Conservation (phyloP, 2,329 filamentous ascomycete species). For the Trichoderma breve region DNA sequence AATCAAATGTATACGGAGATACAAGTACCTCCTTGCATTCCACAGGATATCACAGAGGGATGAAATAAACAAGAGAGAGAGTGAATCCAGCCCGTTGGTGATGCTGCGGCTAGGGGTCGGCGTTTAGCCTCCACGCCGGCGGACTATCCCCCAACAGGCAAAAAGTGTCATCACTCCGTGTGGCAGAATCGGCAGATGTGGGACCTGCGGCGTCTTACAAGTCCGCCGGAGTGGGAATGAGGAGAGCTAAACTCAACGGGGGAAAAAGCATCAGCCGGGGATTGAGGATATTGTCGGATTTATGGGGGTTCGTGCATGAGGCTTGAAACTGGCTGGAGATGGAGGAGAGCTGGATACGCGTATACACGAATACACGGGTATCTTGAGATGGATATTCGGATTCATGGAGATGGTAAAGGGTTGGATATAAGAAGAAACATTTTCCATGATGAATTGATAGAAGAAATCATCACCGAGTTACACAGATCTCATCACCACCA, state of each 20-base stretch:
- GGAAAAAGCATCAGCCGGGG: constrained; percentile 9
- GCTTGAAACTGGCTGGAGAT: background rate
- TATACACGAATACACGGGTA: background rate
- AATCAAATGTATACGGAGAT: background rate
- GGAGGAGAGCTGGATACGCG: background rate
- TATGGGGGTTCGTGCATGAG: background rate
- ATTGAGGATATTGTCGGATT: constrained; percentile 3
- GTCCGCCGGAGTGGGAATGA: background rate
- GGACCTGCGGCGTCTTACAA: background rate
- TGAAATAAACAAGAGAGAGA: background rate
- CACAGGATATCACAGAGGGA: background rate
- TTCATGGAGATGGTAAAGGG: background rate
- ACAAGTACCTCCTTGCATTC: background rate
- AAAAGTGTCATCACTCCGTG: constrained; percentile 1
- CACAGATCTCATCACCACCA: background rate
- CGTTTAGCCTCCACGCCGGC: background rate
- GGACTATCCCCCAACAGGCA: constrained; percentile 1
- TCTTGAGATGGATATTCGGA: background rate
- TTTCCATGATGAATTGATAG: background rate
- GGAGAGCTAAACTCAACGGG: background rate
- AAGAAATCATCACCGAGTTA: background rate
- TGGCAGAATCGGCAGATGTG: background rate
- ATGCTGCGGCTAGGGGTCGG: background rate
- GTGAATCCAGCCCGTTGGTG: background rate
- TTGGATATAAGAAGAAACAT: background rate